Base-by-base conservation (phyloP, 73 alveolate genomes). In the Paramecium tetraurelia region DNA sequence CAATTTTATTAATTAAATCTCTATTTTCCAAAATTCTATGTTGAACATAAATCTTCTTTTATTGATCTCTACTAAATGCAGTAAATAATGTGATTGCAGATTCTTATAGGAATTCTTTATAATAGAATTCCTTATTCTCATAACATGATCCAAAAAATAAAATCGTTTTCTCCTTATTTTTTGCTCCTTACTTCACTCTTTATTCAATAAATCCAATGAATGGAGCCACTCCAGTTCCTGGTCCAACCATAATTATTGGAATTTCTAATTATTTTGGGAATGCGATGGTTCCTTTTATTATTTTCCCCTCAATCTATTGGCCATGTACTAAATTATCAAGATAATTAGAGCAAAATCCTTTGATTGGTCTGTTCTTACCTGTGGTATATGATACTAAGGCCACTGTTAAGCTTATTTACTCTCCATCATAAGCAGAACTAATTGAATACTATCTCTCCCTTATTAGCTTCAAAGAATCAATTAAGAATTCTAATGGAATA, bases 161-260 rank as follows among this genome's bases (percentile, higher is more conserved):
- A 20, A 94, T 98, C 22, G 98, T 95, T 2, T 95, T 97, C 5
- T 93, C 95, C 86, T 94, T 77, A 31, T 95, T 95, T 2, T 93
- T 77, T 20, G 96, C 96, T 24, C 48, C 93, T 40, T 41, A 18
- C 27, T 21, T 59, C 21, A 93, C 95, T 53, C 95, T 86, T 90
- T 98, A 98, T 70, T 98, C 92, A 86, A 96, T 85, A 88, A 98
- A 97, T 24, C 99, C 98, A 31, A 98, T 96, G 88, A 96, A 98
- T 43, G 99, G 99, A 4, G 97, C 98, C n/a, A 98, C 96, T 6
- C 99, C 99, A 41, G 99, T 98, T n/a, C 99, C 99, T 24, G 99
- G 98, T 18, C 99, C 97, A 87, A 98, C 92, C 99, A 97, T 97
- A 20, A 98, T 92, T 27, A 98, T 68, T 24, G 99, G 99, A 10